Percentiles rank a stretch among this genome's conserved stretches.
These are phyloP conservation scores for Hypoxylon sp. DNA, from an alignment of 2,329 filamentous ascomycete species.

Conservation along the genomic window DNA sequence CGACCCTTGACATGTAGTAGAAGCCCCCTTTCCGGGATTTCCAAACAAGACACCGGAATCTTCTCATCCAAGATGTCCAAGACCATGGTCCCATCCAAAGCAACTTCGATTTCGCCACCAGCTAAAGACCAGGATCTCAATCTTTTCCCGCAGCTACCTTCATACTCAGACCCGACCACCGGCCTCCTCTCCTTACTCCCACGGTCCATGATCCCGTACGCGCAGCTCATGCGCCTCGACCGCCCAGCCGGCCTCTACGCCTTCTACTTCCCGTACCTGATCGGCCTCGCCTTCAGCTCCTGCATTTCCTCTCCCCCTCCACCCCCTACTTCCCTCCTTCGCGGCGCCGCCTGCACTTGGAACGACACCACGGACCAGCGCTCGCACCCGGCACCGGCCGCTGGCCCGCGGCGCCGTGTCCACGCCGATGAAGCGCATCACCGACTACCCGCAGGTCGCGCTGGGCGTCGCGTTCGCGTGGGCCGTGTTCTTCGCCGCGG, in stretches of 20 bases:
- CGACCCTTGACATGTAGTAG: too few relatives aligned
- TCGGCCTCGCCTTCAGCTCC: conserved; percentile 61
- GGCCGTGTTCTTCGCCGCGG: conserved; percentile 61
- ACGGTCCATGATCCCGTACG: conserved; percentile 64
- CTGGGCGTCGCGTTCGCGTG: conserved; percentile 63
- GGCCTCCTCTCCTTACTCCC: conserved; percentile 60
- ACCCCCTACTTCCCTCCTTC: too few relatives aligned
- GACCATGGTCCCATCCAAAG: too few relatives aligned
- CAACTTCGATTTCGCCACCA: too few relatives aligned
- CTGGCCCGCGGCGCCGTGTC: conserved; percentile 65
- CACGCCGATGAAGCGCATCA: conserved; percentile 64
- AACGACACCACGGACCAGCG: conserved; percentile 68
- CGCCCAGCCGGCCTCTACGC: conserved; percentile 64
- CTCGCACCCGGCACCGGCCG: conserved; percentile 62
- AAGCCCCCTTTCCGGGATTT: too few relatives aligned
- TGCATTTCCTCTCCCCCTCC: conserved; percentile 54
- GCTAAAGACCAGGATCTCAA: too few relatives aligned
- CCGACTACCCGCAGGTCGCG: conserved; percentile 64
- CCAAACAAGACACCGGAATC: too few relatives aligned
- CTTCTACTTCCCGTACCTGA: conserved; percentile 62
- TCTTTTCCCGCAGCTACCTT: conserved; percentile 34
- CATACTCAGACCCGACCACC: conserved; percentile 58
- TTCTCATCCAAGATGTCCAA: too few relatives aligned
- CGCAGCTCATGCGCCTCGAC: conserved; percentile 64
- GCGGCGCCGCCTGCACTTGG: conserved; percentile 59